Evolutionary conservation across 2,329 filamentous ascomycete species (phyloP).

Genomic region (Aureobasidium leucospermi): DNA sequence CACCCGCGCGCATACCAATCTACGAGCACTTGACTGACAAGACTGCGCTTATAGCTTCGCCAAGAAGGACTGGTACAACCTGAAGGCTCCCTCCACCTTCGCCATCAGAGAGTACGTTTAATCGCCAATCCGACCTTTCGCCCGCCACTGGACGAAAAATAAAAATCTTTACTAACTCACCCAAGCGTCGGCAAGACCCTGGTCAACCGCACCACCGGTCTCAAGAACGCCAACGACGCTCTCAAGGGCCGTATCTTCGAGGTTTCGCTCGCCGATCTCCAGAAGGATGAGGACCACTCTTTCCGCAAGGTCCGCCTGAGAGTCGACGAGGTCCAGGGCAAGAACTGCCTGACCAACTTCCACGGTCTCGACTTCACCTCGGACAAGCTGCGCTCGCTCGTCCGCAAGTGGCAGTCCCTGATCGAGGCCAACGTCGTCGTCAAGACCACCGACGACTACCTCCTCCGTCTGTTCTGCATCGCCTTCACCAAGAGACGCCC

Average conservation of each 20-base stretch:
- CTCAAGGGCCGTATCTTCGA: conserved; percentile 98
- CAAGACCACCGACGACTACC: conserved; percentile 99
- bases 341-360: conserved; percentile 99
- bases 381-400: conserved; percentile 97
- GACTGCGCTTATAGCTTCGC: conserved; percentile 26
- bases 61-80: conserved; percentile 95
- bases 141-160: conserved; percentile 6
- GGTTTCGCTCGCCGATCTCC: conserved; percentile 96
- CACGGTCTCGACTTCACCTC: conserved; percentile 99
- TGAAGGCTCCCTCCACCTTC: conserved; percentile 98
- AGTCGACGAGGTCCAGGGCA: conserved; percentile 98
- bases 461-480: conserved; percentile 97
- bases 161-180: conserved; percentile 26
- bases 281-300: conserved; percentile 99
- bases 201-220: conserved; percentile 98
- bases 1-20: not conserved
- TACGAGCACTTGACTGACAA: conserved; percentile 6
- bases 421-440: conserved; percentile 99
- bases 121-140: conserved; percentile 29
- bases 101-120: conserved; percentile 72
- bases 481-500: conserved; percentile 98
- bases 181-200: conserved; percentile 87
- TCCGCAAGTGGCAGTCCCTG: conserved; percentile 98
- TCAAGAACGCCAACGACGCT: conserved; percentile 99
- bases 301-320: conserved; percentile 99